Percentiles rank a stretch among this genome's conserved stretches.
These are phyloP conservation scores for Lachancea waltii DNA, from an alignment of 805 yeast genomes.

Conservation along the genomic window DNA sequence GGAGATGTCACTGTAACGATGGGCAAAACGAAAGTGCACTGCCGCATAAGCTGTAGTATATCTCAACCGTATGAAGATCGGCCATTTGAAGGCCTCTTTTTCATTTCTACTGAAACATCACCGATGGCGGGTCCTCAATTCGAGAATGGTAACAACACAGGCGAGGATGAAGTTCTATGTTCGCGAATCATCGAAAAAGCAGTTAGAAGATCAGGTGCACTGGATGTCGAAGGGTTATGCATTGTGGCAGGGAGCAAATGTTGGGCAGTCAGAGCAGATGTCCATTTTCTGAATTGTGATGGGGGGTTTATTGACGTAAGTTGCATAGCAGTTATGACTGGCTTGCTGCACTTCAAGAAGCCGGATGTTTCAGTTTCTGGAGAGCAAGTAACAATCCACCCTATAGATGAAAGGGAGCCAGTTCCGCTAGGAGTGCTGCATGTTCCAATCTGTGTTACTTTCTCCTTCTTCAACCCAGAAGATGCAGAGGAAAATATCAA, in stretches of 20 bases:
- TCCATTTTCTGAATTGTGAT: constrained; percentile 82
- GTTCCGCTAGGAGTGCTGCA: constrained; percentile 81
- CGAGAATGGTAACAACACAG: constrained; percentile 59
- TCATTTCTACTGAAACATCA: constrained; percentile 76
- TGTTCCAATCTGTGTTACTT: constrained; percentile 83
- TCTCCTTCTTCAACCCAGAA: constrained; percentile 71
- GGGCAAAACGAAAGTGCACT: constrained; percentile 55
- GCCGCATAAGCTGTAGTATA: constrained; percentile 64
- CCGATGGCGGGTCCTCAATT: constrained; percentile 87
- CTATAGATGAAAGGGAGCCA: constrained; percentile 74
- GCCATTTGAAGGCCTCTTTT: constrained; percentile 88
- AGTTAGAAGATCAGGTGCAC: constrained; percentile 79
- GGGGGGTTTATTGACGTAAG: constrained; percentile 91
- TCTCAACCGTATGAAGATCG: constrained; percentile 80
- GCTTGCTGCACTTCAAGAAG: constrained; percentile 70
- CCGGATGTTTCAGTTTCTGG: constrained; percentile 76
- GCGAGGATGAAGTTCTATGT: constrained; percentile 77
- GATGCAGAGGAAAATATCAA: constrained; percentile 63
- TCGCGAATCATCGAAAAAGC: constrained; percentile 86
- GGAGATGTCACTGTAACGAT: constrained; percentile 76
- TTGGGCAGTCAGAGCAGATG: constrained; percentile 87
- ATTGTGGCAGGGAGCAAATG: constrained; percentile 86
- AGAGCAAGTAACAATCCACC: constrained; percentile 60
- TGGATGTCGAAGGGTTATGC: constrained; percentile 86
- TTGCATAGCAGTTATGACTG: constrained; percentile 85